Base-by-base conservation (phyloP, 768 basidiomycete species). In the Amylocystis lapponica region DNA sequence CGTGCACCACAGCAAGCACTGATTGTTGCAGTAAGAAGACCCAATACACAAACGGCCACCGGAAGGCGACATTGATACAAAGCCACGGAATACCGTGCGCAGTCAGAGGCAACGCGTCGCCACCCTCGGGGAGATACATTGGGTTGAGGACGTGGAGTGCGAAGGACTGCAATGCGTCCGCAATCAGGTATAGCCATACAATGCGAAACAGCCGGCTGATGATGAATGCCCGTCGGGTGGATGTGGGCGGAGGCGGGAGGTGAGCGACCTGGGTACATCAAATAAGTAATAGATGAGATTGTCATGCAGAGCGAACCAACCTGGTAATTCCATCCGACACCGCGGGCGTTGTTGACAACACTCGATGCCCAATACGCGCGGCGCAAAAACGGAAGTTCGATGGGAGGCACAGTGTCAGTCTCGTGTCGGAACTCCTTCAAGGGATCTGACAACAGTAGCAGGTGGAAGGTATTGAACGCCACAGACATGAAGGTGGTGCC, bases 91-190 rank as follows among this genome's bases (percentile, higher is more conserved):
- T 32, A 11, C 48, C 48, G 10, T 36, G 33, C 22, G 39, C 27
- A 11, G 35, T 33, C 8, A 34, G 21, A 7, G 41, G 34, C 29
- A 21, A 29, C 11, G 19, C 19, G 10, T 47, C 46, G 13, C 21
- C 31, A 12, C 40, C 39, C n/a, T 16, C n/a, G n/a, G 33, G 11
- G 48, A 22, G 26, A 41, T n/a, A 41, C n/a, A 38, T 17, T 9
- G 39, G 43, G n/a, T 49, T 44, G 13, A n/a, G 42, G 36, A 19
- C 38, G 43, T 25, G 40, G 23, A n/a, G n/a, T n/a, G n/a, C n/a
- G n/a, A 41, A 49, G 6, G 48, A 29, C 27, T 49, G 43, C 14
- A 43, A 34, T 22, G 41, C 10, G 43, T 49, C 43, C 27, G 45
- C 9, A 27, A 37, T 25, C 3, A 49, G 43, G 17, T n/a, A n/a